Evolutionary conservation across 208 protist genomes (phyloP).

Genomic region (Wallacemonas collosoma): DNA sequence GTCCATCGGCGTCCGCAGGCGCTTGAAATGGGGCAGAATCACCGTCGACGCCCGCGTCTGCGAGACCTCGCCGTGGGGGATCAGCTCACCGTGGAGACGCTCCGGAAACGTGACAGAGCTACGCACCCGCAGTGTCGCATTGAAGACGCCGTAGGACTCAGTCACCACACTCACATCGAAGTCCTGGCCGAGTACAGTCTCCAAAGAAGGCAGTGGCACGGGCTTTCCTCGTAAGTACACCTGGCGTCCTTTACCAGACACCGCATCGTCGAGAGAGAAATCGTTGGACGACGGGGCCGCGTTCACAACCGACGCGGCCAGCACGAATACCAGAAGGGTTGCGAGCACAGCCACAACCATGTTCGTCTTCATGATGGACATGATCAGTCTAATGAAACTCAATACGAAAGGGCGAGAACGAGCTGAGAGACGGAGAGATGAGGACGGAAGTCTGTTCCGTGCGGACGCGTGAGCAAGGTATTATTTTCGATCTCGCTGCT

Average conservation of each 20-base stretch:
- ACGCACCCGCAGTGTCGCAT: slow-evolving; percentile 59
- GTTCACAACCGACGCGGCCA: background rate
- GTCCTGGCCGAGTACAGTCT: slow-evolving; percentile 55
- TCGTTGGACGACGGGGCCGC: background rate
- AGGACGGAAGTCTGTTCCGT: too few relatives aligned
- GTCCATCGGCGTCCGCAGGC: slow-evolving; percentile 30
- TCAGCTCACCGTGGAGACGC: slow-evolving; percentile 64
- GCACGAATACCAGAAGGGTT: background rate
- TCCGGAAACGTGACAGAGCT: slow-evolving; percentile 66
- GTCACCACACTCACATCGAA: slow-evolving; percentile 80
- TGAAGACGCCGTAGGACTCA: slow-evolving; percentile 62
- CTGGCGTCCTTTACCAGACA: background rate
- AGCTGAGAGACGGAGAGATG: too few relatives aligned
- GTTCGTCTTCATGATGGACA: too few relatives aligned
- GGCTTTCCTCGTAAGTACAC: slow-evolving; percentile 8
- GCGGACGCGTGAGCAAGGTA: too few relatives aligned
- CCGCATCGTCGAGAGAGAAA: slow-evolving; percentile 2
- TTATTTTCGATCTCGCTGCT: too few relatives aligned
- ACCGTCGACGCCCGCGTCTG: background rate
- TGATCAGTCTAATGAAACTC: too few relatives aligned
- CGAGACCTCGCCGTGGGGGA: slow-evolving; percentile 46
- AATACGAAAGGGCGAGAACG: too few relatives aligned
- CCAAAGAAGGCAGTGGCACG: slow-evolving; percentile 33
- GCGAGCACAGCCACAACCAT: background rate
- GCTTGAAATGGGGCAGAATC: slow-evolving; percentile 49